Evolutionary conservation across 2,329 filamentous ascomycete genomes (phyloP), one percentile per base, ranked within the genome.

Genomic region (Penicillium hordei): DNA sequence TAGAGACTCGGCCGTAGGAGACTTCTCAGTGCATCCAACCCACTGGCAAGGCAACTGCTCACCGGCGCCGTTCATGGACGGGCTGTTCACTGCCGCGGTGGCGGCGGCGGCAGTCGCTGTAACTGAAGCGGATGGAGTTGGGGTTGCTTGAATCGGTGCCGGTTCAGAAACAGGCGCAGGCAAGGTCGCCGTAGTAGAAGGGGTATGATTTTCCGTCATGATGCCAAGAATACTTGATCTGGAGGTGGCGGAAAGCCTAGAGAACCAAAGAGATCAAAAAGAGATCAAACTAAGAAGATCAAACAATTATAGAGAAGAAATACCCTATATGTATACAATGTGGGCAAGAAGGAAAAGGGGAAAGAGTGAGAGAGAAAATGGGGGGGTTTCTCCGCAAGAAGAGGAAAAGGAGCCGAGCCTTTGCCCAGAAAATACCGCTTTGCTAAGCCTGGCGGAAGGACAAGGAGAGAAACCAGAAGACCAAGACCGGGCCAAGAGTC

Each of bases 21-120:
- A 81, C 63, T 83, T 81, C 67, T 88, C 85, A 64, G 82, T 81
- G 68, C 85, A 88, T 62, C 80, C 82, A 64, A 82, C 79, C 85
- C 85, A 88, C 75, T 86, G 83, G 65, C 85, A 88, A 40, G 74
- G 70, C 55, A 81, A 69, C 51, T 77, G 74, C 52, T 79, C 77
- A 33, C 70, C 64, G 43, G 58, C 70, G 44, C 68, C 71, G 57
- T 72, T 76, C 60, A 69, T 59, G 19, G 67, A 63, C 34, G 65
- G 58, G 39, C 59, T 68, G 55, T 69, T 68, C 27, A 73, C 73
- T 3, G 73, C 72, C 15, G 74, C 74, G 44, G 75, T 72, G n/a
- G 71, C 71, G 29, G 73, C 68, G 6, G 75, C 74, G 17, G 75
- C 74, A 15, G 72, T 70, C 15, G 73, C 72, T 6, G 71, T 67